Base-by-base conservation (phyloP, 495 filamentous ascomycete species). In the Trichocladium antarcticum region DNA sequence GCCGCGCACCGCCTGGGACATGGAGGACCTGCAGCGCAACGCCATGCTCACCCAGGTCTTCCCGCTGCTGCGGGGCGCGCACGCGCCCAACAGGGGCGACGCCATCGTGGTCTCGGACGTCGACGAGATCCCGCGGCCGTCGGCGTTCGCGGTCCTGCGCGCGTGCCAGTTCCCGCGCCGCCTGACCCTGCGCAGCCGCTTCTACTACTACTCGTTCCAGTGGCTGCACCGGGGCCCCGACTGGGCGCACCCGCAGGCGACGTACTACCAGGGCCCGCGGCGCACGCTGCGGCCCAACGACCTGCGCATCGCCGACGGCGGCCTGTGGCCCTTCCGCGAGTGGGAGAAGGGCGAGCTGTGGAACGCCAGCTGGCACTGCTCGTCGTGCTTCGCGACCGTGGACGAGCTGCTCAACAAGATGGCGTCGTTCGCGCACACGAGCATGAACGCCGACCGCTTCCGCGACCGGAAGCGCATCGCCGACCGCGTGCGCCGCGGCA, bases 141-240 rank as follows among this genome's bases (percentile, higher is more conserved):
- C 59, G 29, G 66, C 71, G 1, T 50, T 78, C 11, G 49, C 56
- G 7, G 47, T 71, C 2, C 65, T 79, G 0, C 68, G 69, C 1
- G 63, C 67, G 5, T 79, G 75, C 62, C 47, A 42, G 3, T 76
- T 77, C 58, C 74, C 75, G 1, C 66, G 63, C 10, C 69, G 75
- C 9, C 60, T 75, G 20, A 78, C 75, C 6, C 66, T 79, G n/a
- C 58, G 68, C 14, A 71, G 63, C 19, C 55, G 65, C 20, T 77
- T 75, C 60, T 78, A 78, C 56, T 76, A 76, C 56, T 79, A 79
- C 62, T 66, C 60, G 47, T 79, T 78, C 60, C 75, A 78, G 58
- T 77, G 68, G 60, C 60, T 68, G 29, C 75, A 76, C 44, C 70
- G 57, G 11, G 72, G 68, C n/a, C 17, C 60, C 21, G 68, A 77